These are phyloP conservation scores for Gaultheria prostrata DNA, from an alignment of 148 eudicot genomes.

Conservation along the genomic window DNA sequence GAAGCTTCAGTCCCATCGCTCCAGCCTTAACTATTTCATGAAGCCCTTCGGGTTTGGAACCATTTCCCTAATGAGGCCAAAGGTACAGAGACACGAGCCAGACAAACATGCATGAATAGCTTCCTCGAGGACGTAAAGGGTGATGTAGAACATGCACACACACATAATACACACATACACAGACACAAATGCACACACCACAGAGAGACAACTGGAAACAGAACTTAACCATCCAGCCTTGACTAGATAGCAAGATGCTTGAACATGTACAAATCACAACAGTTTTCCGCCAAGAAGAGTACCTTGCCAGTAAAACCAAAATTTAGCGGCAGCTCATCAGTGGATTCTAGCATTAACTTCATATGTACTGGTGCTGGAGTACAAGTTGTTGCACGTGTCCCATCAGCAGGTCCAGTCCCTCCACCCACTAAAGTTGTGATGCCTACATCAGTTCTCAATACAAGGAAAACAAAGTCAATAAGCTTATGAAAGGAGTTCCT, in stretches of 20 bases:
- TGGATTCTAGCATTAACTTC: slow-evolving; percentile 84
- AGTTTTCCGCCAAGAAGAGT: slow-evolving; percentile 18
- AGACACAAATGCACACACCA: not conserved
- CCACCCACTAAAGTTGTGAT: slow-evolving; percentile 96
- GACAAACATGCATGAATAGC: not conserved
- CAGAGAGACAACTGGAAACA: not conserved
- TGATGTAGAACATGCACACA: not conserved
- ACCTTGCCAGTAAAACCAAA: slow-evolving; percentile 99
- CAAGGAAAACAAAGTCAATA: slow-evolving; percentile 5
- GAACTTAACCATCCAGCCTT: not conserved
- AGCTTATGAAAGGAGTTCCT: not conserved
- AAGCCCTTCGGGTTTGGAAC: slow-evolving; percentile 79
- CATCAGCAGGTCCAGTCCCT: slow-evolving; percentile 96
- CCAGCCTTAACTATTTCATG: slow-evolving; percentile 89
- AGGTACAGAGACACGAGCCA: slow-evolving; percentile 10
- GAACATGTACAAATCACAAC: not conserved
- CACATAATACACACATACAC: not conserved
- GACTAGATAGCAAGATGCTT: not conserved
- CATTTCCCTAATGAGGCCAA: slow-evolving; percentile 60
- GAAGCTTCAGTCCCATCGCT: slow-evolving; percentile 98
- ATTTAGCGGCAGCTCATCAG: slow-evolving; percentile 87
- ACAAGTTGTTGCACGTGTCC: slow-evolving; percentile 98
- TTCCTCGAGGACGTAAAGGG: not conserved
- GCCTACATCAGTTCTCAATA: slow-evolving; percentile 39
- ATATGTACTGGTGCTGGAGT: slow-evolving; percentile 83